Percentiles rank a stretch among this genome's conserved stretches.
These are phyloP conservation scores for Deakozyma indianensis DNA, from an alignment of 805 yeast genomes.

Conservation along the genomic window DNA sequence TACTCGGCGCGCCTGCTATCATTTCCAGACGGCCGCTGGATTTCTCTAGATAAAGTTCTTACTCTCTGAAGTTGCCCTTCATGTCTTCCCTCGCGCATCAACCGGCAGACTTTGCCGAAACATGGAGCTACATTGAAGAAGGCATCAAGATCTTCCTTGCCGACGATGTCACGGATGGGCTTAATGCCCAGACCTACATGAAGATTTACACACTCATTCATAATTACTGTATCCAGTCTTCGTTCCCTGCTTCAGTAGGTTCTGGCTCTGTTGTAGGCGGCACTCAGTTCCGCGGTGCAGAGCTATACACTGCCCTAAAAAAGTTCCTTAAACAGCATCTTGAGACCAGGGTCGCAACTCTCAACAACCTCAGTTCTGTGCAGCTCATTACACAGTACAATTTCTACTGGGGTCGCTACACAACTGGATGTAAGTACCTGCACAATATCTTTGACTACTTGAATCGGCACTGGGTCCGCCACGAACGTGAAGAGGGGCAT, in stretches of 20 bases:
- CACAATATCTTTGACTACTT: conserved; percentile 91
- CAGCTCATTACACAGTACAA: conserved; percentile 67
- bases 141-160: conserved; percentile 27
- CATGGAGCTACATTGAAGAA: conserved; percentile 26
- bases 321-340: conserved; percentile 47
- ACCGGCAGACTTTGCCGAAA: conserved; percentile 18
- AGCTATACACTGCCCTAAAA: conserved; percentile 61
- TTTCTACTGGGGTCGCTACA: conserved; percentile 74
- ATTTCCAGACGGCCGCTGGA: no score
- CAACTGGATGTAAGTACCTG: conserved; percentile 81
- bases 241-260: conserved; percentile 9
- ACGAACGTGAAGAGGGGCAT: conserved; percentile 88
- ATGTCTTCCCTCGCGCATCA: no score
- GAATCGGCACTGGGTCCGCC: conserved; percentile 95
- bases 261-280: conserved; percentile 10
- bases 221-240: conserved; percentile 59
- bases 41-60: no score
- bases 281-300: conserved; percentile 68
- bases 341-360: conserved; percentile 1
- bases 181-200: conserved; percentile 50
- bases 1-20: no score
- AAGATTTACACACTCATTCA: conserved; percentile 84
- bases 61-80: no score
- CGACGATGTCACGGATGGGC: conserved; percentile 21
- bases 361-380: conserved; percentile 41